phyloP scores from a whole-genome alignment of 805 yeast genomes.

The Teunomyces cretensis region DNA sequence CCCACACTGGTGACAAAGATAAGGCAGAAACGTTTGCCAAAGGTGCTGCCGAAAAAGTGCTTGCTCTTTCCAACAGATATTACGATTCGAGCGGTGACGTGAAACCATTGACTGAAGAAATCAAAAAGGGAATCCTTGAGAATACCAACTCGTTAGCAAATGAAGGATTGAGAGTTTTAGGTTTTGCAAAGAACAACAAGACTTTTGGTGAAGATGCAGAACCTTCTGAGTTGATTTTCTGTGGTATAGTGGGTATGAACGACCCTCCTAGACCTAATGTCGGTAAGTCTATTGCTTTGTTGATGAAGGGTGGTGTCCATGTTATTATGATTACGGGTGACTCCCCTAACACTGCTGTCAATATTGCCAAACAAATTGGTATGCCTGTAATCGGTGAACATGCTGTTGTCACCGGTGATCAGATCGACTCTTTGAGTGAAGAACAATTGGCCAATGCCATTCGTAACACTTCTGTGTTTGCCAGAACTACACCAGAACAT shows the following conservation, averaged over 20 bases:
- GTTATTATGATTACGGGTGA: constrained; percentile 99
- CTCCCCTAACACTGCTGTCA: constrained; percentile 79
- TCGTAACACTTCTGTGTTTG: constrained; percentile 82
- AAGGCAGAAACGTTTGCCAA: constrained; percentile 68
- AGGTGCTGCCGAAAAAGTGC: constrained; percentile 84
- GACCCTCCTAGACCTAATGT: constrained; percentile 97
- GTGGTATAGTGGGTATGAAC: constrained; percentile 92
- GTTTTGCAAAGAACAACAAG: constrained; percentile 60
- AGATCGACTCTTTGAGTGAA: constrained; percentile 70
- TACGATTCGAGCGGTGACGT: constrained; percentile 57
- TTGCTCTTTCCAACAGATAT: constrained; percentile 60
- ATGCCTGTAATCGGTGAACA: constrained; percentile 68
- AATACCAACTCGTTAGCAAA: constrained; percentile 68
- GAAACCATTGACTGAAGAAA: constrained; percentile 55
- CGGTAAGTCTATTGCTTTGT: constrained; percentile 64
- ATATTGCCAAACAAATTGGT: constrained; percentile 87
- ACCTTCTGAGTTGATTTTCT: constrained; percentile 65
- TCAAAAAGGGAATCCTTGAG: constrained; percentile 46
- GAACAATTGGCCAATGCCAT: constrained; percentile 73
- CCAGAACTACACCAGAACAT: constrained; percentile 94
- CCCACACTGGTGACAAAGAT: constrained; percentile 56
- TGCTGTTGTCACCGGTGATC: constrained; percentile 83
- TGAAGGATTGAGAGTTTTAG: constrained; percentile 83
- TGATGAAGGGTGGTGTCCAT: constrained; percentile 91
- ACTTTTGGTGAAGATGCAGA: constrained; percentile 34